Evolutionary conservation across 2,329 filamentous ascomycete genomes (phyloP).

Genomic region (Phialophora verrucosa): DNA sequence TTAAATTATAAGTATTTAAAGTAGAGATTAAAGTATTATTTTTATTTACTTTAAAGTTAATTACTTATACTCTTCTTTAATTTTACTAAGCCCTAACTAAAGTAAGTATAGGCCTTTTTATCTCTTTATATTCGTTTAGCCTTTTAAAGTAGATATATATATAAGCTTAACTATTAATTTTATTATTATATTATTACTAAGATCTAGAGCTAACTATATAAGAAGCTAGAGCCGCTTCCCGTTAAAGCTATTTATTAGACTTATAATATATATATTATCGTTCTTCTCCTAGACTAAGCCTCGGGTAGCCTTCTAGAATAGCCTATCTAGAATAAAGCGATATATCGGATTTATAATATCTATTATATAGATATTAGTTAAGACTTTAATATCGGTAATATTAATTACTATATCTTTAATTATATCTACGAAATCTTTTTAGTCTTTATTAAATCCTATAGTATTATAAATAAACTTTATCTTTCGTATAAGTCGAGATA

Average conservation of each 20-base stretch:
- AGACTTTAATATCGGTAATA: not conserved
- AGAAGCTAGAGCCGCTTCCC: not conserved
- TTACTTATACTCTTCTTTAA: too few relatives aligned
- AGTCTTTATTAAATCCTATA: conserved; percentile 1
- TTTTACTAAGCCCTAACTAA: too few relatives aligned
- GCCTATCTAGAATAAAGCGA: not conserved
- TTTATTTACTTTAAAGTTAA: too few relatives aligned
- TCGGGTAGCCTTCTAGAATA: not conserved
- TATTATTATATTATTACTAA: too few relatives aligned
- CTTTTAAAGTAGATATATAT: too few relatives aligned
- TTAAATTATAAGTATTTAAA: too few relatives aligned
- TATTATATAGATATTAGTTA: conserved; percentile 10
- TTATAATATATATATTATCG: conserved; percentile 4
- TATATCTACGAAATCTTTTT: not conserved
- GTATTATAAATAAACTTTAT: too few relatives aligned
- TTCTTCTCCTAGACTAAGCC: not conserved
- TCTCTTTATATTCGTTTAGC: too few relatives aligned
- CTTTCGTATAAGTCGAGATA: too few relatives aligned
- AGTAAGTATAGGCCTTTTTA: too few relatives aligned
- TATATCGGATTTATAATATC: not conserved
- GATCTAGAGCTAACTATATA: not conserved
- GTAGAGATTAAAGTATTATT: too few relatives aligned
- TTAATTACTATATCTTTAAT: conserved; percentile 7
- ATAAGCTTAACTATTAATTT: too few relatives aligned
- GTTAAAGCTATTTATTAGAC: not conserved